phyloP scores from a whole-genome alignment of 805 yeast genomes.

The Yamadazyma nakazawae region DNA sequence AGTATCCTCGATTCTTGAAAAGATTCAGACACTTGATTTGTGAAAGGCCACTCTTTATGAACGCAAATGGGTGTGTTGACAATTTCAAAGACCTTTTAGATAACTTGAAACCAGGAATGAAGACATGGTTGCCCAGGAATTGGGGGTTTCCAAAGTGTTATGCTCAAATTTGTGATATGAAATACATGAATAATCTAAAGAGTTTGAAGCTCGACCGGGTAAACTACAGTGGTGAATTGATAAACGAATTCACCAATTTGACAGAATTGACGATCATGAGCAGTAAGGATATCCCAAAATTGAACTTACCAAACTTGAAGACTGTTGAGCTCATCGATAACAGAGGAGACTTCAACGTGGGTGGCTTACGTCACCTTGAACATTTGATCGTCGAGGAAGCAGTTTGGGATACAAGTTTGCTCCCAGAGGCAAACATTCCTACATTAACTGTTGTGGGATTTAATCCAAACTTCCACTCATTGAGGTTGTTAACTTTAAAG shows the following conservation, averaged over 20 bases:
- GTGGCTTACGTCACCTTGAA: not conserved
- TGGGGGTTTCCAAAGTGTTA: not conserved
- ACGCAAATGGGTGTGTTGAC: not conserved
- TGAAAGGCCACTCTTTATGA: not conserved
- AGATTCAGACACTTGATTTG: not conserved
- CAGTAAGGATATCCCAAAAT: not conserved
- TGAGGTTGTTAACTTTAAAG: not conserved
- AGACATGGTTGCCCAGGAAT: not conserved
- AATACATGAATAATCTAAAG: not conserved
- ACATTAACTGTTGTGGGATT: not conserved
- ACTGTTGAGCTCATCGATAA: not conserved
- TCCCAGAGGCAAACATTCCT: not conserved
- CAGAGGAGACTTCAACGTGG: not conserved
- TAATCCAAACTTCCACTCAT: not conserved
- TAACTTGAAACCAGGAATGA: not conserved
- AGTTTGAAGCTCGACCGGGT: not conserved
- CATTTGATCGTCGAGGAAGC: not conserved
- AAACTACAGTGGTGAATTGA: not conserved
- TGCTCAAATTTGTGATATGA: not conserved
- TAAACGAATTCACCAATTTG: not conserved
- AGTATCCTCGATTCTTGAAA: not conserved
- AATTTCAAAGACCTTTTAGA: not conserved
- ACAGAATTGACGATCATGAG: not conserved
- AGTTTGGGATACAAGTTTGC: not conserved
- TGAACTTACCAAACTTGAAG: not conserved